A percentile compares a stretch with the other conserved stretches of the same genome.
Conservation (phyloP, 441 rosid genomes). For the Capsella rubella region DNA sequence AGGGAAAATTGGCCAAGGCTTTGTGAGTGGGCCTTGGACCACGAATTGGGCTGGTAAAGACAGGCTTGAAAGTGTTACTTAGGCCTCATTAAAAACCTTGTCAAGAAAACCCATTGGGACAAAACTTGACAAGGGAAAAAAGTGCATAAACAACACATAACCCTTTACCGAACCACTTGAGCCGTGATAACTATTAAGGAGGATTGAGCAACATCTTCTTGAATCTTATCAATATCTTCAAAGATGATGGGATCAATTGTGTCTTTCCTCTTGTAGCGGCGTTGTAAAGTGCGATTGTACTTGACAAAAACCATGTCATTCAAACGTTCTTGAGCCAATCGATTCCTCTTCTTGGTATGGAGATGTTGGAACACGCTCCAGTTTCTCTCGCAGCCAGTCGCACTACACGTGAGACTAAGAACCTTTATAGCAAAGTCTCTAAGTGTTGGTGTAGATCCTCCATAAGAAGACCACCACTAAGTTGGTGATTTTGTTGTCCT, state of each 20-base stretch:
- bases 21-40: too few species aligned
- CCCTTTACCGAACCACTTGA: too few species aligned
- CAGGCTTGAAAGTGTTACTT: too few species aligned
- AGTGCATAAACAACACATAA: too few species aligned
- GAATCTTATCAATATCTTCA: not conserved
- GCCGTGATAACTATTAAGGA: too few species aligned
- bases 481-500: not conserved
- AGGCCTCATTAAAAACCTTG: too few species aligned
- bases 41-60: too few species aligned
- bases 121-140: too few species aligned
- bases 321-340: not conserved
- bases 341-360: constrained; percentile 3
- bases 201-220: too few species aligned
- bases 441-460: not conserved
- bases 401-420: constrained; percentile 4
- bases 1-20: too few species aligned
- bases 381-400: not conserved
- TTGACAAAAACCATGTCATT: constrained; percentile 16
- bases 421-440: not conserved
- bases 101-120: too few species aligned
- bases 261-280: not conserved
- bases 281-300: not conserved
- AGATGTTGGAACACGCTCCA: constrained; percentile 13
- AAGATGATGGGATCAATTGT: constrained; percentile 1
- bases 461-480: not conserved